phyloP scores from a whole-genome alignment of 1,139 yeast species.

The Zygosaccharomyces sapae region DNA sequence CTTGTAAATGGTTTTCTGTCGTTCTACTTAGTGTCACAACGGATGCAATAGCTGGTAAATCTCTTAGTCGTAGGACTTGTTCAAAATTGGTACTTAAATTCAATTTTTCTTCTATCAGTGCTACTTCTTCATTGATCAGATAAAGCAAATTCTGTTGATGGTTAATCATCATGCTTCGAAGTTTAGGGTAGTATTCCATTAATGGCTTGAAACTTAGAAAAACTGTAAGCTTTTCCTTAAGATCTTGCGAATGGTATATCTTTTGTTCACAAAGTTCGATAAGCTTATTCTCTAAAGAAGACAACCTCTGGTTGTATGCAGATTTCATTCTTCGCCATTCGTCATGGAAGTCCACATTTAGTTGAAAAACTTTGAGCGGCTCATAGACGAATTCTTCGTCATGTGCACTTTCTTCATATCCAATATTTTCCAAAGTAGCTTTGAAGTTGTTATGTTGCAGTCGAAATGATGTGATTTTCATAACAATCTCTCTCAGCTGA shows the following conservation, averaged over 20 bases:
- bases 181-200: conserved; percentile 44
- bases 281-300: conserved; percentile 45
- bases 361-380: conserved; percentile 13
- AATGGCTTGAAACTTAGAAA: conserved; percentile 48
- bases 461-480: conserved; percentile 23
- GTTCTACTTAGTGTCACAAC: conserved; percentile 51
- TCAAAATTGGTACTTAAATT: neutral
- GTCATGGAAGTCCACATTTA: conserved; percentile 22
- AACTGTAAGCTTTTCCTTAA: conserved; percentile 49
- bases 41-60: conserved; percentile 48
- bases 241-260: conserved; percentile 40
- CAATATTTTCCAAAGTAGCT: conserved; percentile 3
- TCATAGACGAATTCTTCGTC: conserved; percentile 11
- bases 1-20: conserved; percentile 42
- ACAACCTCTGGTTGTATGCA: conserved; percentile 42
- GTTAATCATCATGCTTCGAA: conserved; percentile 53
- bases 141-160: conserved; percentile 48
- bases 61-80: conserved; percentile 37
- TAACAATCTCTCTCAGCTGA: conserved; percentile 46
- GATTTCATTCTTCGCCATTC: conserved; percentile 43
- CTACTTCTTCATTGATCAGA: conserved; percentile 44
- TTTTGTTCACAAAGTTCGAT: conserved; percentile 40
- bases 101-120: conserved; percentile 33
- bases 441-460: conserved; percentile 3
- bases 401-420: conserved; percentile 4